Percentiles rank a stretch among this genome's conserved stretches.
Evolutionary conservation across 1,139 yeast genomes (phyloP).

Genomic region (Diutina neorugosa): DNA sequence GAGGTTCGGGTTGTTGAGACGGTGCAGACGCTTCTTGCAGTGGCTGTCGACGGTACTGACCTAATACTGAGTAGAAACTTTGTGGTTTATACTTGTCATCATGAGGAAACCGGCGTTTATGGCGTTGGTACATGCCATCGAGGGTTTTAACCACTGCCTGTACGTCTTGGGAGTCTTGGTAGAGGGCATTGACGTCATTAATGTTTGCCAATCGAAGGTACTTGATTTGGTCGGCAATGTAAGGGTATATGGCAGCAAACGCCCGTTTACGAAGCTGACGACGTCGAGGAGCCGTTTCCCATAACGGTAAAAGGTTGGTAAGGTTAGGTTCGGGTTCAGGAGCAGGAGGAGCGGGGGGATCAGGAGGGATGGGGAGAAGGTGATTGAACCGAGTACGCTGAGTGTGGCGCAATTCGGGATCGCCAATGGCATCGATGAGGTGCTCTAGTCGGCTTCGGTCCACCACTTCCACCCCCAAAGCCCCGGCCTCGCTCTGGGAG

Average conservation of each 20-base stretch:
- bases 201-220: constrained; percentile 29
- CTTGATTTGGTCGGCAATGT: constrained; percentile 35
- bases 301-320: not conserved
- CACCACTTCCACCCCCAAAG: constrained; percentile 7
- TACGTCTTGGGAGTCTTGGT: constrained; percentile 22
- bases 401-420: not conserved
- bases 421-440: not conserved
- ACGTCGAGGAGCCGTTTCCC: not conserved
- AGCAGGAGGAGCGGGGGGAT: not conserved
- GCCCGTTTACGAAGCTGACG: constrained; percentile 31
- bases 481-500: constrained; percentile 10
- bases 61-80: constrained; percentile 27
- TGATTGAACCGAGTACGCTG: not conserved
- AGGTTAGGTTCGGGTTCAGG: not conserved
- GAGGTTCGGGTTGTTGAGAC: constrained; percentile 6
- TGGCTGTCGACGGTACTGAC: constrained; percentile 7
- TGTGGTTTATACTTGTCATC: constrained; percentile 30
- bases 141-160: constrained; percentile 23
- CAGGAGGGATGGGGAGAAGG: not conserved
- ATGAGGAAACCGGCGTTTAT: constrained; percentile 22
- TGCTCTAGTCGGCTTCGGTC: constrained; percentile 5
- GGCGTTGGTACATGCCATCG: constrained; percentile 22
- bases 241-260: constrained; percentile 36
- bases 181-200: constrained; percentile 26
- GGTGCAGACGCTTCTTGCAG: not conserved